A percentile compares a stretch with the other conserved stretches of the same genome.
These are phyloP conservation scores for Azolla pinnata DNA, from an alignment of 75 land plant genomes.

Conservation along the genomic window DNA sequence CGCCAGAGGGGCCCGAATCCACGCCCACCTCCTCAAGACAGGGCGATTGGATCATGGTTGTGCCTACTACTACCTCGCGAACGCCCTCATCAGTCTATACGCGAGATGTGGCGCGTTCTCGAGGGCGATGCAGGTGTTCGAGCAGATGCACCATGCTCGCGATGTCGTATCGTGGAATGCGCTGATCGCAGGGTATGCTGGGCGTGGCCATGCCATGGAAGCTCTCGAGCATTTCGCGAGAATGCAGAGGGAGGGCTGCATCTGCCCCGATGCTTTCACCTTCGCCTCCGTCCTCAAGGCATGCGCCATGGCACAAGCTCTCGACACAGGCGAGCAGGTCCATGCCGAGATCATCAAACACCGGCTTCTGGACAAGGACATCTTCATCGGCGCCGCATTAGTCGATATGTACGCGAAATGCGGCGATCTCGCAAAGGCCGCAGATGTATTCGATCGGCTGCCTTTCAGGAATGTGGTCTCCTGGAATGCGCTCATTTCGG, in stretches of 20 bases:
- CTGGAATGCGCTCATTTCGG: constrained; percentile 34
- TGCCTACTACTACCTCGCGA: too few species aligned
- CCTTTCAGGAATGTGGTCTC: constrained; percentile 15
- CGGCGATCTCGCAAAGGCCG: constrained; percentile 29
- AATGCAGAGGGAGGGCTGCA: constrained; percentile 28
- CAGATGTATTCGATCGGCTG: constrained; percentile 13
- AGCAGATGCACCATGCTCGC: too few species aligned
- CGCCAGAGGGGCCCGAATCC: too few species aligned
- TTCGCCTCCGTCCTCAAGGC: constrained; percentile 29
- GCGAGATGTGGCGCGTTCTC: too few species aligned
- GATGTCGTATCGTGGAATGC: constrained; percentile 43
- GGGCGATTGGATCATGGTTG: too few species aligned
- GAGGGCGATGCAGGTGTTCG: too few species aligned
- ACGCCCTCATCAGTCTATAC: too few species aligned
- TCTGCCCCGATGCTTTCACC: constrained; percentile 35
- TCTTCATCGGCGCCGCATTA: neutral
- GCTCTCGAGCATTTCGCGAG: constrained; percentile 28
- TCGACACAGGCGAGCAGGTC: constrained; percentile 28
- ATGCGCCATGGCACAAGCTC: constrained; percentile 26
- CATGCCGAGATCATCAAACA: constrained; percentile 26
- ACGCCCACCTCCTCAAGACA: too few species aligned
- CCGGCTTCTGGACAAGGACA: constrained; percentile 14
- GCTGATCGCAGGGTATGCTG: constrained; percentile 43
- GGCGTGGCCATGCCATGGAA: constrained; percentile 13
- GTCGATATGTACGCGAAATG: constrained; percentile 11